Evolutionary conservation across 2,329 filamentous ascomycete species (phyloP).

Genomic region (Talaromyces islandicus): DNA sequence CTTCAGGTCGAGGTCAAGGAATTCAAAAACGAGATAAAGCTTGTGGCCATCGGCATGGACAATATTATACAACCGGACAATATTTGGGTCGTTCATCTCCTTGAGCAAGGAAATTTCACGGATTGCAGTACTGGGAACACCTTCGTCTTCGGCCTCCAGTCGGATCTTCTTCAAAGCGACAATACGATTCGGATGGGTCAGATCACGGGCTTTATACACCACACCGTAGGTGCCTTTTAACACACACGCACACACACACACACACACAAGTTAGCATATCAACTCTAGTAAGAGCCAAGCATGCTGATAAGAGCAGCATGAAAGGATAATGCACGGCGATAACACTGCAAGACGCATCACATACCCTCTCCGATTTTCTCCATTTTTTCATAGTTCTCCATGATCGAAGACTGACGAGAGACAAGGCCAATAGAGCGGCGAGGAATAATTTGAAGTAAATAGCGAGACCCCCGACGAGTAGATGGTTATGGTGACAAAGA

Average conservation of each 20-base stretch:
- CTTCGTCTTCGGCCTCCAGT: constrained; percentile 90
- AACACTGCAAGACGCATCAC: constrained; percentile 19
- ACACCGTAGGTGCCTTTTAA: constrained; percentile 80
- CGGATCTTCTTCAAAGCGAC: constrained; percentile 94
- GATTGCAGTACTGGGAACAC: constrained; percentile 86
- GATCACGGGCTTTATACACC: constrained; percentile 88
- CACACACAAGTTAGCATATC: constrained; percentile 5
- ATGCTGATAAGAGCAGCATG: background rate
- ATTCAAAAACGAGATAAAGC: constrained; percentile 88
- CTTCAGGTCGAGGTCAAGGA: constrained; percentile 84
- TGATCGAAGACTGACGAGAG: constrained; percentile 29
- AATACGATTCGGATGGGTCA: constrained; percentile 73
- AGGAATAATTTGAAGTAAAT: background rate
- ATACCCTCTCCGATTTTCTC: constrained; percentile 94
- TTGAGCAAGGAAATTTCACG: constrained; percentile 91
- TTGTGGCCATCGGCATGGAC: constrained; percentile 93
- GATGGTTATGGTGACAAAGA: background rate
- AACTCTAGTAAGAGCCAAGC: background rate
- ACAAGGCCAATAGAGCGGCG: background rate
- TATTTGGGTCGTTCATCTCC: constrained; percentile 89
- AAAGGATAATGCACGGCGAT: background rate
- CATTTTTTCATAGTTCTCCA: constrained; percentile 96
- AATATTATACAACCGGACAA: constrained; percentile 82
- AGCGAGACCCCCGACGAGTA: background rate
- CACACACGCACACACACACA: constrained; percentile 9